Conservation (phyloP, 768 basidiomycete species). For the Cyclocybe aegerita region DNA sequence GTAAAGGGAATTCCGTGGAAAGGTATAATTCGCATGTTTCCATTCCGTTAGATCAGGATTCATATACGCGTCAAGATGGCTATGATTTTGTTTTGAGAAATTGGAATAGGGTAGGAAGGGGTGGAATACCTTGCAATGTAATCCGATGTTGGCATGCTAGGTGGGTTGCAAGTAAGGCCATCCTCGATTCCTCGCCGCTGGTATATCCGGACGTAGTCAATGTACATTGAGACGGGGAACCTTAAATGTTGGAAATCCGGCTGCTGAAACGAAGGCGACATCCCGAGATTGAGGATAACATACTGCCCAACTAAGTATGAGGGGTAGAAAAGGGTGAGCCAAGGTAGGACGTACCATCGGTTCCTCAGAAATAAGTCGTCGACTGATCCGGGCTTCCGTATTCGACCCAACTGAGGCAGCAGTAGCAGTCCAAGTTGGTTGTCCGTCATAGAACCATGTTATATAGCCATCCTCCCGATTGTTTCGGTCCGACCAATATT, state of each 20-base stretch:
- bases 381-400: conserved; percentile 50
- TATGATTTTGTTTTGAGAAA: conserved; percentile 12
- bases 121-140: conserved; percentile 68
- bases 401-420: conserved; percentile 71
- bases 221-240: conserved; percentile 79
- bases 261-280: conserved; percentile 74
- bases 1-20: conserved; percentile 65
- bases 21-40: conserved; percentile 70
- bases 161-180: conserved; percentile 79
- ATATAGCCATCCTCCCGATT: conserved; percentile 69
- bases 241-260: conserved; percentile 68
- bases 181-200: conserved; percentile 72
- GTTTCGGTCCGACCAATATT: conserved; percentile 78
- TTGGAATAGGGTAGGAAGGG: background rate
- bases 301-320: conserved; percentile 44
- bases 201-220: conserved; percentile 91
- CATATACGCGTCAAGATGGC: conserved; percentile 56
- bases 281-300: conserved; percentile 83
- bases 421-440: conserved; percentile 71
- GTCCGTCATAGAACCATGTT: conserved; percentile 75
- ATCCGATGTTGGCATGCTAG: conserved; percentile 71
- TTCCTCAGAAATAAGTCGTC: conserved; percentile 83
- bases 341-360: conserved; percentile 70
- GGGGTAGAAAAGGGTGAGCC: background rate
- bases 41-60: conserved; percentile 91